These are phyloP conservation scores for Alternaria arborescens DNA, from an alignment of 2,329 filamentous ascomycete genomes.

Conservation along the genomic window DNA sequence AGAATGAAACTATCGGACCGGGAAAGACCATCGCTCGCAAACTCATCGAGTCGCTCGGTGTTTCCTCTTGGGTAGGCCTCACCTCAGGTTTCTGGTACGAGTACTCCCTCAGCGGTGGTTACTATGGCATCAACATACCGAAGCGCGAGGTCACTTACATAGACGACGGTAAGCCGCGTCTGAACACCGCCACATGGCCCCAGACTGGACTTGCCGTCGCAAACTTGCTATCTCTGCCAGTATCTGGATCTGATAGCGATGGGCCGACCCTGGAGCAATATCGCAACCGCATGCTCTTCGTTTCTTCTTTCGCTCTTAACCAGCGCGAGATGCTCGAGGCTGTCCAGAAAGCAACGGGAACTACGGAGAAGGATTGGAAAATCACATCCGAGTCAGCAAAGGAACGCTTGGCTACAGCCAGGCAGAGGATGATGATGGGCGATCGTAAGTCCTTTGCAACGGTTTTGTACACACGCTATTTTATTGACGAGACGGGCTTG, in stretches of 20 bases:
- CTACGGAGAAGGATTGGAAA: slow-evolving; percentile 49
- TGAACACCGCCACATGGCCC: slow-evolving; percentile 45
- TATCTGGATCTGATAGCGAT: slow-evolving; percentile 20
- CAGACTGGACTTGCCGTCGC: slow-evolving; percentile 47
- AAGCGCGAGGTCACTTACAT: slow-evolving; percentile 41
- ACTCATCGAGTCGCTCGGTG: slow-evolving; percentile 33
- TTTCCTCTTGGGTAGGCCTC: slow-evolving; percentile 36
- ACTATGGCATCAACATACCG: slow-evolving; percentile 48
- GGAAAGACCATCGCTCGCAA: slow-evolving; percentile 21
- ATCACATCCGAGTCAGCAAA: slow-evolving; percentile 53
- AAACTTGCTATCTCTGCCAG: slow-evolving; percentile 42
- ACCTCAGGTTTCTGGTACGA: slow-evolving; percentile 50
- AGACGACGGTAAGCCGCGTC: slow-evolving; percentile 38
- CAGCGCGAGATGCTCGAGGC: slow-evolving; percentile 51
- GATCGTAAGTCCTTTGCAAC: slow-evolving; percentile 53
- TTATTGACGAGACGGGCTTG: slow-evolving; percentile 50
- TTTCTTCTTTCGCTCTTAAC: slow-evolving; percentile 48
- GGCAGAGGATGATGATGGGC: slow-evolving; percentile 58
- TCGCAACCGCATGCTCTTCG: slow-evolving; percentile 47
- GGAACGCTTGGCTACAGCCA: slow-evolving; percentile 60
- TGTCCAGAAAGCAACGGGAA: slow-evolving; percentile 44
- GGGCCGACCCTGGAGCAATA: slow-evolving; percentile 16
- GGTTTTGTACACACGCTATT: slow-evolving; percentile 64
- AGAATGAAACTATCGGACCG: slow-evolving; percentile 14
- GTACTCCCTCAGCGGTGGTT: slow-evolving; percentile 43